Base-by-base conservation (phyloP, 805 yeast species). In the Candida ovalis region DNA sequence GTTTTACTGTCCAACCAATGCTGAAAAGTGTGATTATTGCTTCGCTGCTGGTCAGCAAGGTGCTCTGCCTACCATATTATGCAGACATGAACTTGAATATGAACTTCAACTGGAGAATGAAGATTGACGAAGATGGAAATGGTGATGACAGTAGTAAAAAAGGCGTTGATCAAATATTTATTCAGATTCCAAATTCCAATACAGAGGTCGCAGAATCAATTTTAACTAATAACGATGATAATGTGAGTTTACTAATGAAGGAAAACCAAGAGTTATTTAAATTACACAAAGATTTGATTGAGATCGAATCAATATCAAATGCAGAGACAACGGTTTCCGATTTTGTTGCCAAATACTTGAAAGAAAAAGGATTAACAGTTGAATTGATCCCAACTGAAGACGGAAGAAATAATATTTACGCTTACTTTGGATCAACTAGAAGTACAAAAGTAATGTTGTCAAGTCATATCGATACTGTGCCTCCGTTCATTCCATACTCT, bases 401-500 rank as follows among this genome's bases (percentile, higher is more conserved):
- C 9, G 55, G 57, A 6, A 71, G 85, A 43, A 59, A 63, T 55
- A 80, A 83, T 57, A 68, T 84, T 33, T 84, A 77, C 56, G 87
- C 86, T 4, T 83, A 81, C 57, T 51, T 63, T 7, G 81, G 82
- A 1, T 48, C 55, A 1, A 58, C 59, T 18, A 70, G 80, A 49
- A 60, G 77, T 53, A 74, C 82, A 13, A 69, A 63, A 44, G 76
- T 81, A 3, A 57, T 82, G 36, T 56, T 84, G 21, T 80, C 87
- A 1, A 77, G 86, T 12, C 90, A 84, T 57, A 76, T 83, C 33
- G 90, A 84, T 57, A 84, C 89, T 0, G 90, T 84, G 10, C 89
- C 89, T 12, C 88, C 88, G 0, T 82, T 57, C 56, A 61, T 82
- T 44, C 76, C 75, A 2, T 84, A 83, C 61, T 56, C 57, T 2